Base-by-base conservation (phyloP, 139 green algal species). In the Chlorella sp. region DNA sequence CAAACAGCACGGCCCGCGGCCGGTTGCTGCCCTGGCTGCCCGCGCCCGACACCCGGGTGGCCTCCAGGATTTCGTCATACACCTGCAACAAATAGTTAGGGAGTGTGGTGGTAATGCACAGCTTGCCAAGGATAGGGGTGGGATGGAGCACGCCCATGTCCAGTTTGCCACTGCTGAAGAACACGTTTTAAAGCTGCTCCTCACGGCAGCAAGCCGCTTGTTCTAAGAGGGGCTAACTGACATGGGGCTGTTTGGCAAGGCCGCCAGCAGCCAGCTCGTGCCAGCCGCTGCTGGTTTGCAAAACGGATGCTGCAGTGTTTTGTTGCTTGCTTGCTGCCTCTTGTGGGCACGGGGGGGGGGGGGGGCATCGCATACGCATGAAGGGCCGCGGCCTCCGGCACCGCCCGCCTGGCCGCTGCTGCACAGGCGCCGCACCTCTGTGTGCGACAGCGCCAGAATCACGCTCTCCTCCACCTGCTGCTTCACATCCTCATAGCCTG, bases 401-500 rank as follows among this genome's bases (percentile, higher is more conserved):
- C 64, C 64, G 2, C 22, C 64, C 24, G 3, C n/a, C n/a, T n/a
- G n/a, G n/a, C n/a, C n/a, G n/a, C n/a, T 73, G 64, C 64, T n/a
- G 64, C 64, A 30, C 32, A 77, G 18, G 4, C 3, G 34, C 14
- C 77, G 18, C 36, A 48, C 77, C 39, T 83, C 88, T 18, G 97
- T 94, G 64, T 95, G 93, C 81, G 93, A 88, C 86, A 99, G 91
- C 30, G 96, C 92, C 75, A 98, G 91, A 40, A 95, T 85, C 90
- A 99, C 84, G 32, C 89, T 97, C 88, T 99, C 97, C 88, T 99
- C 96, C 19, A 99, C 96, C 32, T 91, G 90, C 76, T 91, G 92
- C 92, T 99, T 99, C 94, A 99, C 96, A 28, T 94, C 90, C 78
- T 98, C 96, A 82, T 99, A 99, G 3, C 97, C 97, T 92, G 94